These are phyloP conservation scores for Cornus controversa DNA, from an alignment of 148 eudicot genomes.

Conservation along the genomic window DNA sequence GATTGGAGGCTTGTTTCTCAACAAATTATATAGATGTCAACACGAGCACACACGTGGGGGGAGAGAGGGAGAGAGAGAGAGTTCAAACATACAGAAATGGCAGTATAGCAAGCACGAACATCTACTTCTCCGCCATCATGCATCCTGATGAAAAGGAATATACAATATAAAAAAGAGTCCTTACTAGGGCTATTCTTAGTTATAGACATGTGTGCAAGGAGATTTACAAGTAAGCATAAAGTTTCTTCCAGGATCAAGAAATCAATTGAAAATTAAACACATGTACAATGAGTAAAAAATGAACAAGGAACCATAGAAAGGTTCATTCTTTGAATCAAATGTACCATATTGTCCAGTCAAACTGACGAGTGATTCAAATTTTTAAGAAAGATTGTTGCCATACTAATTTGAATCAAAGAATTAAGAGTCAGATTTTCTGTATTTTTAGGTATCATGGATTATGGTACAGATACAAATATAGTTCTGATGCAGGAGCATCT, in stretches of 20 bases:
- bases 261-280: no score
- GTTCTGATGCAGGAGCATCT: no score
- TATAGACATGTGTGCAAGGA: not conserved
- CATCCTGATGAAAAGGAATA: conserved; percentile 56
- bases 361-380: not conserved
- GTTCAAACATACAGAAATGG: conserved; percentile 65
- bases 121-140: conserved; percentile 93
- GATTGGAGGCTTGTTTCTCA: no score
- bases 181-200: no score
- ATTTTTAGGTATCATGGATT: no score
- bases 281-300: no score
- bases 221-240: not conserved
- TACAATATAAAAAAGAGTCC: not conserved
- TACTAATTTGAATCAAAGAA: not conserved
- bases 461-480: no score
- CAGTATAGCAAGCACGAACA: conserved; percentile 99
- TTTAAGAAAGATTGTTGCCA: not conserved
- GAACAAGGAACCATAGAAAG: not conserved
- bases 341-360: not conserved
- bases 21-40: no score
- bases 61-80: not conserved
- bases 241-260: no score
- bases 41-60: not conserved
- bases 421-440: no score
- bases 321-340: not conserved